A percentile compares a stretch with the other conserved stretches of the same genome.
These are phyloP conservation scores for Amphicarpaea edgeworthii DNA, from an alignment of 306 rosid genomes.

Conservation along the genomic window DNA sequence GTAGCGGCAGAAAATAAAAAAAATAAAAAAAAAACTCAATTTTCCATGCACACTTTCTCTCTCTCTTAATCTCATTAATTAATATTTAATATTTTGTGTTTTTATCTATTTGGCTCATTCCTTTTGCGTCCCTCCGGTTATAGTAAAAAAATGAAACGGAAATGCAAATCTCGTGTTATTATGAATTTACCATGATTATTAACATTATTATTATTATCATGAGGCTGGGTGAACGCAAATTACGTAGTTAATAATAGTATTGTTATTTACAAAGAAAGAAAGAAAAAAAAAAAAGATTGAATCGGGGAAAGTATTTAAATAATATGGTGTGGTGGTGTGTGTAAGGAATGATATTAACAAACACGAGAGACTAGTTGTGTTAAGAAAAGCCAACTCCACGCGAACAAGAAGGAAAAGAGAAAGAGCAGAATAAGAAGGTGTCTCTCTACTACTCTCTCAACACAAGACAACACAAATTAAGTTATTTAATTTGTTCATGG, in stretches of 20 bases:
- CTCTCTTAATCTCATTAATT: background rate
- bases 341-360: constrained; percentile 42
- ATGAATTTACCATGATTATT: background rate
- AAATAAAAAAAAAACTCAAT: too few relatives aligned
- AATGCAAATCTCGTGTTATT: background rate
- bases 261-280: too few relatives aligned
- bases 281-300: too few relatives aligned
- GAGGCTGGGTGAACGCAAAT: constrained; percentile 1
- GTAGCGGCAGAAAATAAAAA: constrained; percentile 57
- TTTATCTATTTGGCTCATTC: background rate
- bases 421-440: constrained; percentile 67
- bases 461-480: too few relatives aligned
- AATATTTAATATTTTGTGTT: background rate
- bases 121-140: background rate
- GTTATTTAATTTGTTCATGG: constrained; percentile 52
- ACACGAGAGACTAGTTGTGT: constrained; percentile 50
- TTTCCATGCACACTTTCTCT: background rate
- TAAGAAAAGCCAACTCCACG: constrained; percentile 62
- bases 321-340: background rate
- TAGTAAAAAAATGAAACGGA: background rate
- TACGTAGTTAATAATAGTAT: constrained; percentile 22
- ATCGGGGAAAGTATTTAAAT: constrained; percentile 39
- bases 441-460: too few relatives aligned
- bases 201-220: background rate
- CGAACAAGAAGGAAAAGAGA: constrained; percentile 36